These are phyloP conservation scores for Ciborinia camelliae DNA, from an alignment of 2,329 filamentous ascomycete genomes.

Conservation along the genomic window DNA sequence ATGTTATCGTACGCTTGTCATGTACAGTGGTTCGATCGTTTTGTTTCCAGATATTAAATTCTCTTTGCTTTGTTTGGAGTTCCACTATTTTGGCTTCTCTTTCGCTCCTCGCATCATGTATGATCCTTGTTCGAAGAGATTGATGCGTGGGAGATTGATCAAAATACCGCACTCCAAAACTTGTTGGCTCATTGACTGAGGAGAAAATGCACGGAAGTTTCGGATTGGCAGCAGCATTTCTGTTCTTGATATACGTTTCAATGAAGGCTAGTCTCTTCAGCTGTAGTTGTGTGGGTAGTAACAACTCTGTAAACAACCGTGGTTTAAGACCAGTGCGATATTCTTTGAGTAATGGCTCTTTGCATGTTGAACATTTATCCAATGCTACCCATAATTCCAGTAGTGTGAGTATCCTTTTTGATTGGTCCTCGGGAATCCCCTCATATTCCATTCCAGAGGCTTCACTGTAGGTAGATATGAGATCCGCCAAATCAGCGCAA, in stretches of 20 bases:
- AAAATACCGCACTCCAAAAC: conserved; percentile 50
- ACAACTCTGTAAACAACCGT: conserved; percentile 43
- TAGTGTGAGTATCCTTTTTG: conserved; percentile 53
- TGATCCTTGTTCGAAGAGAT: conserved; percentile 39
- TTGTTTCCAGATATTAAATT: conserved; percentile 36
- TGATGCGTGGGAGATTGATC: conserved; percentile 44
- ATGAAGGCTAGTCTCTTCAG: conserved; percentile 45
- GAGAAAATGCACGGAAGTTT: conserved; percentile 40
- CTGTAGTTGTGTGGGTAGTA: conserved; percentile 45
- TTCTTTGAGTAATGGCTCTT: conserved; percentile 43
- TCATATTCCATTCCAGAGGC: conserved; percentile 39
- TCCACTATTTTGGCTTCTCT: conserved; percentile 39
- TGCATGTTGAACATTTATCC: conserved; percentile 45
- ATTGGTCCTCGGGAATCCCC: conserved; percentile 45
- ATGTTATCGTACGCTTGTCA: no score
- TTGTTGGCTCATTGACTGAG: conserved; percentile 36
- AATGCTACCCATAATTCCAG: conserved; percentile 58
- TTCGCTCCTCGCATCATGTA: conserved; percentile 37
- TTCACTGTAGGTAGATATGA: conserved; percentile 40
- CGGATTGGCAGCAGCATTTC: background rate
- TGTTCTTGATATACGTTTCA: conserved; percentile 46
- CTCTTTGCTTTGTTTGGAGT: conserved; percentile 31
- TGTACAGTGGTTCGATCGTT: background rate
- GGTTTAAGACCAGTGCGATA: conserved; percentile 47
- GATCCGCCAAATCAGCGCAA: conserved; percentile 34